Conservation (phyloP, 192 early-diverging fungal genomes). For the Chytriomyces sp. region DNA sequence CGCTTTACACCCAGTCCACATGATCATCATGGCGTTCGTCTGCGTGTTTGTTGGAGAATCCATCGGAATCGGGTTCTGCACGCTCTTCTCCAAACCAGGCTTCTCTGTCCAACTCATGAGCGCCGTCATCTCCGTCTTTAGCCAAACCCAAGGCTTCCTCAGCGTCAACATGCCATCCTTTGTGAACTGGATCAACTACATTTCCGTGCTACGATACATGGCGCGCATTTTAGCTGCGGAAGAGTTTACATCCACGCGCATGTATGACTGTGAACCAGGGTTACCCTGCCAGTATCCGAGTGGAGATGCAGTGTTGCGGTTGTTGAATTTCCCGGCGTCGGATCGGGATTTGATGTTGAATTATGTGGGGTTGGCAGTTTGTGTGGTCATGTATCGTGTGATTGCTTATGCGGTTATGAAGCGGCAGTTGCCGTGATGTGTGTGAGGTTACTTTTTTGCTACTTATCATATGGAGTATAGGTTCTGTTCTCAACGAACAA, state of each 20-base stretch:
- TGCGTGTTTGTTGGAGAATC: conserved; percentile 48
- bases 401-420: conserved; percentile 28
- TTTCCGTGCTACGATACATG: conserved; percentile 44
- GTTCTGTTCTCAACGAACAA: neutral
- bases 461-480: neutral
- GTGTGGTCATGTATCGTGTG: conserved; percentile 14
- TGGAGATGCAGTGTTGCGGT: conserved; percentile 40
- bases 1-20: conserved; percentile 8
- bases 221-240: conserved; percentile 39
- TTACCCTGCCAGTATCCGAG: conserved; percentile 40
- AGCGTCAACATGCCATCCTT: conserved; percentile 43
- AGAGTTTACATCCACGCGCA: conserved; percentile 26
- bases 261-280: conserved; percentile 25
- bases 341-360: conserved; percentile 24
- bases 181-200: conserved; percentile 46
- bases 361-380: neutral
- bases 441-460: too few relatives aligned
- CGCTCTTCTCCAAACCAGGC: conserved; percentile 46
- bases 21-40: conserved; percentile 17
- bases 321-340: conserved; percentile 38
- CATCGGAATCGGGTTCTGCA: conserved; percentile 56
- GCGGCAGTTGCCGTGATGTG: conserved; percentile 17
- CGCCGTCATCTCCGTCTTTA: conserved; percentile 43
- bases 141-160: conserved; percentile 36
- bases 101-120: conserved; percentile 53